Evolutionary conservation across 2,329 filamentous ascomycete genomes (phyloP), one percentile per base, ranked within the genome.

Genomic region (Alternaria hordeiaustralica): DNA sequence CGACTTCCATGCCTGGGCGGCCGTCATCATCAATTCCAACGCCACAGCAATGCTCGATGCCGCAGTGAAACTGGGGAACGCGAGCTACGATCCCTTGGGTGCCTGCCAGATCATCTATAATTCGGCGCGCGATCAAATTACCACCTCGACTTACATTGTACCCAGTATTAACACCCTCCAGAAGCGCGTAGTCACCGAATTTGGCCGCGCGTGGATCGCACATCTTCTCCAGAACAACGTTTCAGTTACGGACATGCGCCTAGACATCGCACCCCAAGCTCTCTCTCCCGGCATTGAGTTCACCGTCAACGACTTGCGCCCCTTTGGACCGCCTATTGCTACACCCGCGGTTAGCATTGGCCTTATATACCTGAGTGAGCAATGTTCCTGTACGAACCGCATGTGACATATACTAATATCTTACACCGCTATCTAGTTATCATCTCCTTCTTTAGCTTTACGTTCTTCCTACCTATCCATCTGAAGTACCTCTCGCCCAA

Each of bases 401-500:
- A 46, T 23, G 44, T 23, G 20, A 46, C 18, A 46, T 23, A 23
- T 23, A 46, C 44, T 51, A 20, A 51, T 26, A 21, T 21, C 11
- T 15, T 20, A 21, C 26, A 20, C 18, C 47, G 12, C 28, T 15
- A 90, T 74, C 78, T 90, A 3, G 90, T 91, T 72, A 89, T 91
- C 72, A 82, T 90, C 49, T 86, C 87, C 0, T 90, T 90, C 79
- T 90, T 90, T 81, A 87, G 84, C 30, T 90, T 88, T 74, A 82
- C 85, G 0, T 90, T 90, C 79, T 87, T 90, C 70, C 79, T 90
- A 43, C 88, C 88, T 0, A 86, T 89, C 20, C 88, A 90, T 71
- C 83, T 83, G 65, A 85, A 86, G 71, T 88, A 89, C 71, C 81
- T 89, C 55, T 80, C 81, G 4, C 84, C 85, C 0, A 82, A 84